phyloP scores from a whole-genome alignment of 208 protist genomes.

The Trypanosoma rangeli region DNA sequence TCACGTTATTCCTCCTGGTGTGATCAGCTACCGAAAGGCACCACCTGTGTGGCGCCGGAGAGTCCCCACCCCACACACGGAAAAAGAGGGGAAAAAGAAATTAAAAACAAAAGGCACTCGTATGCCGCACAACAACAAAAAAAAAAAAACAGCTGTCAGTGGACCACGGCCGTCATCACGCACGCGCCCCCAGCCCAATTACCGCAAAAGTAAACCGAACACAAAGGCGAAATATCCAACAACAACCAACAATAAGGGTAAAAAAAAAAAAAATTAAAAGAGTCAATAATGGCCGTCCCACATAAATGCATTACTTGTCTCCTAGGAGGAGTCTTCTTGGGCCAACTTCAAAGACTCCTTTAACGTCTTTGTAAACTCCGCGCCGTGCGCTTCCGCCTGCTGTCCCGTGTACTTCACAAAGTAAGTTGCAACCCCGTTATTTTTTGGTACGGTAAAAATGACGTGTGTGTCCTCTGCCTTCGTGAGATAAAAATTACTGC shows the following conservation, averaged over 20 bases:
- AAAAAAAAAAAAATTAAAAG: conserved; percentile 17
- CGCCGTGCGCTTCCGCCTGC: conserved; percentile 43
- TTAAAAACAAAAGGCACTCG: not conserved
- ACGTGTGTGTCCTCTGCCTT: conserved; percentile 54
- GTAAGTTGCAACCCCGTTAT: conserved; percentile 45
- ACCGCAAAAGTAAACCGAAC: not conserved
- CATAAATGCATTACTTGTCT: conserved; percentile 5
- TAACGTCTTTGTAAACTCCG: conserved; percentile 52
- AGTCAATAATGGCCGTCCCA: not conserved
- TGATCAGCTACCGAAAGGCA: not conserved
- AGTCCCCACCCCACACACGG: not conserved
- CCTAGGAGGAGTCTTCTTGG: conserved; percentile 25
- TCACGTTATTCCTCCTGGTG: not conserved
- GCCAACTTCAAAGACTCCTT: conserved; percentile 31
- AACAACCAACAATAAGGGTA: not conserved
- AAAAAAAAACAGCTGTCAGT: not conserved
- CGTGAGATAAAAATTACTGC: conserved; percentile 48
- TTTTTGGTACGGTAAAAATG: conserved; percentile 46
- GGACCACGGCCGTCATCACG: not conserved
- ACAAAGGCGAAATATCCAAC: not conserved
- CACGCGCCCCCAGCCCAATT: not conserved
- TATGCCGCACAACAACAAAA: conserved; percentile 3
- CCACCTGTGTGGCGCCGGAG: not conserved
- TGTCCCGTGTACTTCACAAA: conserved; percentile 69
- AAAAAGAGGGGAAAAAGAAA: conserved; percentile 10